phyloP scores from a whole-genome alignment of 306 rosid genomes.

The Pyrus bretschneideri region DNA sequence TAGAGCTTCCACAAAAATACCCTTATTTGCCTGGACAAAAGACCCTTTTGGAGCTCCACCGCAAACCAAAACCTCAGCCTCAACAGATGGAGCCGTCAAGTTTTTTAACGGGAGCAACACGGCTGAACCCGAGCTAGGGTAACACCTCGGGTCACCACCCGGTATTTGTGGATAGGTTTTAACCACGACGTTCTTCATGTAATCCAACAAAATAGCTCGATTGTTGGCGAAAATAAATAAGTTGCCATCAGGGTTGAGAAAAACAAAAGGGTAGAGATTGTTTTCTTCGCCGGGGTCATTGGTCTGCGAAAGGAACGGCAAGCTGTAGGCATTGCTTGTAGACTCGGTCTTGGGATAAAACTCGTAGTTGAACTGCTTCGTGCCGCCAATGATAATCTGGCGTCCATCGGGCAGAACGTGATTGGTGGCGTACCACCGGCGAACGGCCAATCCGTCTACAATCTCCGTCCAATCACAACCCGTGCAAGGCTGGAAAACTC shows the following conservation, averaged over 20 bases:
- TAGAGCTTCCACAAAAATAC: constrained; percentile 28
- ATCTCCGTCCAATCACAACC: constrained; percentile 45
- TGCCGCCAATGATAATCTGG: constrained; percentile 54
- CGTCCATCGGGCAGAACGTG: constrained; percentile 54
- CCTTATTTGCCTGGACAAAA: background rate
- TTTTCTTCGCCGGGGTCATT: constrained; percentile 28
- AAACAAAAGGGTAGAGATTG: constrained; percentile 60
- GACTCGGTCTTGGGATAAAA: constrained; percentile 31
- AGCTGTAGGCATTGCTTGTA: background rate
- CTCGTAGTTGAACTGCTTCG: constrained; percentile 44
- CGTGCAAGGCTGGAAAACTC: constrained; percentile 34
- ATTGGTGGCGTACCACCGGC: constrained; percentile 57
- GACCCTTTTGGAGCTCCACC: constrained; percentile 70
- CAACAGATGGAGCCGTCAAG: background rate
- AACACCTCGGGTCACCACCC: constrained; percentile 56
- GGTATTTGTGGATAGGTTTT: constrained; percentile 44
- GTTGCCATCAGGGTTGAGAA: constrained; percentile 51
- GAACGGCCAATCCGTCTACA: constrained; percentile 2
- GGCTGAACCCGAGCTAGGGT: constrained; percentile 69
- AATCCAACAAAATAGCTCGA: constrained; percentile 44
- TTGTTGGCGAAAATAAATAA: constrained; percentile 60
- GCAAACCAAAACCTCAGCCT: constrained; percentile 60
- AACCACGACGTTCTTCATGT: constrained; percentile 21
- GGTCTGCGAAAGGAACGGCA: constrained; percentile 40
- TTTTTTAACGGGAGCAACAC: constrained; percentile 52